Evolutionary conservation across 306 rosid genomes (phyloP), one percentile per base, ranked within the genome.

Genomic region (Vigna trinervia): DNA sequence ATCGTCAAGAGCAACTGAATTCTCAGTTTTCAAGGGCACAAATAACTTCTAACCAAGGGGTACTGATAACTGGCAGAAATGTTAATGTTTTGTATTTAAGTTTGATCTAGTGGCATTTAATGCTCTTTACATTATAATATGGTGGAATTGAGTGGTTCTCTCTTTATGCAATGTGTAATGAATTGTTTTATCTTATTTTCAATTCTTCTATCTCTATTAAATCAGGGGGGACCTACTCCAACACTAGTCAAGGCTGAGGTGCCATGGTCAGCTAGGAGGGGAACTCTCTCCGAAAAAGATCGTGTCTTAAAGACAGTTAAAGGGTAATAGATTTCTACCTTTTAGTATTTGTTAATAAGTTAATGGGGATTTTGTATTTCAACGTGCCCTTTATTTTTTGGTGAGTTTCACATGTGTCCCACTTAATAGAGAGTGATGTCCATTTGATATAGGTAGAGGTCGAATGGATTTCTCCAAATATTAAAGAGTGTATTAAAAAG

Each of bases 231-330:
- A 74, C 85, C 97, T 67, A 77, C 91, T 54, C 76, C 91, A n/a
- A 80, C 90, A 53, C 82, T 96, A 62, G 85, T 87, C 78, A 96
- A 93, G 85, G 99, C 98, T 43, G 97, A 90, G 69, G 92, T 89
- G 69, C 99, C 98, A 56, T 96, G 99, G 99, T 96, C 99, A 60
- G 93, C 89, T 50, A 89, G 93, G 84, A 96, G 85, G 82, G 99
- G 85, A 77, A 87, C 32, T 67, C 89, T 91, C 48, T 91, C 99
- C 78, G 99, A 96, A 0, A 91, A 88, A 77, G 99, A 93, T 63
- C 98, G 98, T 70, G 98, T 93, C 43, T 66, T 91, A 85, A 96
- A 93, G 87, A 93, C 98, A 57, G 91, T 96, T 8, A 96, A 96
- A 83, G 99, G 99, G 99, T 96, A 93, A 75, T 71, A 7, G 6